A percentile compares a stretch with the other conserved stretches of the same genome.
These are phyloP conservation scores for Neospermospora avenae DNA, from an alignment of 2,329 filamentous ascomycete genomes.

Conservation along the genomic window DNA sequence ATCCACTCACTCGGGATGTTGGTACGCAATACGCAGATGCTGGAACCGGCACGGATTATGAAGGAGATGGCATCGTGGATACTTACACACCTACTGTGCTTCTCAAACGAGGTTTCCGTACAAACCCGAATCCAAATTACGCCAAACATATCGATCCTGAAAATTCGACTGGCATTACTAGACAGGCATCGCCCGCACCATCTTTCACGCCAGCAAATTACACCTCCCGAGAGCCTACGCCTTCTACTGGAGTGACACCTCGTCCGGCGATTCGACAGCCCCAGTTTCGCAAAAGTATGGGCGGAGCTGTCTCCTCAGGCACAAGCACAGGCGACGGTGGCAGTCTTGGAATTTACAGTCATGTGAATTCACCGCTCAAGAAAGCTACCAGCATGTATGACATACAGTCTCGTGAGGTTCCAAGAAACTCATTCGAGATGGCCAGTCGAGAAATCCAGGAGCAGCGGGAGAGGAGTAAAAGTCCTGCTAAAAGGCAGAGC, in stretches of 20 bases:
- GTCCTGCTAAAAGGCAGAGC: conserved; percentile 30
- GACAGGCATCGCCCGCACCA: conserved; percentile 33
- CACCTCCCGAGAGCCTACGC: conserved; percentile 37
- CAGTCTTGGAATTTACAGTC: conserved; percentile 74
- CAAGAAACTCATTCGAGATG: conserved; percentile 60
- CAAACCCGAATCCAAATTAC: conserved; percentile 82
- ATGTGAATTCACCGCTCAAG: conserved; percentile 78
- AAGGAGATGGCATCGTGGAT: conserved; percentile 46
- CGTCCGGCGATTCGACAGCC: conserved; percentile 50
- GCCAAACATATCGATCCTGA: conserved; percentile 69
- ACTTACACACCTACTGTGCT: conserved; percentile 58
- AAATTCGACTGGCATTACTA: conserved; percentile 36
- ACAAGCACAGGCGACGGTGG: conserved; percentile 59
- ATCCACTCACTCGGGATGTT: conserved; percentile 73
- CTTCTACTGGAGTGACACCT: conserved; percentile 36
- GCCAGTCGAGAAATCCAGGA: conserved; percentile 39
- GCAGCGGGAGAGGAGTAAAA: conserved; percentile 30
- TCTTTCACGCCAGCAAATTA: conserved; percentile 37
- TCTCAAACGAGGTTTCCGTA: conserved; percentile 73
- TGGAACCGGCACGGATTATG: conserved; percentile 26
- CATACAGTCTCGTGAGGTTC: conserved; percentile 47
- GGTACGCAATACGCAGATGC: conserved; percentile 67
- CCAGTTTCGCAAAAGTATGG: conserved; percentile 45
- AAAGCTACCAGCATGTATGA: conserved; percentile 67
- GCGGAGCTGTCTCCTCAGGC: conserved; percentile 29